phyloP scores from a whole-genome alignment of 192 early-diverging fungal species.

The Entophlyctis luteolus region DNA sequence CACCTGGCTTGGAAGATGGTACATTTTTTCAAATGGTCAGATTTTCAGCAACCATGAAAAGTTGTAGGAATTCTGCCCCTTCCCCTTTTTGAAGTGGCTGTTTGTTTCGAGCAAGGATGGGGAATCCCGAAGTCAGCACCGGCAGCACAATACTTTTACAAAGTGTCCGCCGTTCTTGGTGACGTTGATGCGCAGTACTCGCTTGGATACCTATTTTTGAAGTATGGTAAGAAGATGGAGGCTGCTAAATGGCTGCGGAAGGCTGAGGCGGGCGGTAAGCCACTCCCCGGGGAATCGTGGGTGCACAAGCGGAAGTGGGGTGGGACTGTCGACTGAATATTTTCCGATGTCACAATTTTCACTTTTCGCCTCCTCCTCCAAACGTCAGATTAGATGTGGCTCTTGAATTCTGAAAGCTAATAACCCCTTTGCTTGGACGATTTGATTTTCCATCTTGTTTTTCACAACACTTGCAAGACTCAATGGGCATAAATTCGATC shows the following conservation, averaged over 20 bases:
- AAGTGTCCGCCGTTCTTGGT: constrained; percentile 27
- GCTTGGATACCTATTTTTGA: constrained; percentile 17
- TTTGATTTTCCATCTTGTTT: too few relatives aligned
- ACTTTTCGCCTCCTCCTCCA: too few relatives aligned
- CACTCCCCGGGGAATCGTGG: constrained; percentile 30
- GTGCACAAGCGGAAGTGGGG: constrained; percentile 39
- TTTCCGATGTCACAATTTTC: too few relatives aligned
- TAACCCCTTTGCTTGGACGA: too few relatives aligned
- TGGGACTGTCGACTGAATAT: constrained; percentile 11
- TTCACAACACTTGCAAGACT: too few relatives aligned
- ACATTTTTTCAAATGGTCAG: too few relatives aligned
- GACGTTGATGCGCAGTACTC: constrained; percentile 29
- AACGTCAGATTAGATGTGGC: too few relatives aligned
- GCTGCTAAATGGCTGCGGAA: constrained; percentile 35
- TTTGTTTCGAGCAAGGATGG: constrained; percentile 34
- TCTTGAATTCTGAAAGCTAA: too few relatives aligned
- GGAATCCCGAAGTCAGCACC: constrained; percentile 23
- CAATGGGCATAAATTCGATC: too few relatives aligned
- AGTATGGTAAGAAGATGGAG: constrained; percentile 11
- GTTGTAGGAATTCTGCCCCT: constrained; percentile 26
- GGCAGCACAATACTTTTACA: constrained; percentile 31
- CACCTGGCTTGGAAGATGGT: too few relatives aligned
- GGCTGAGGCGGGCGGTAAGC: constrained; percentile 13
- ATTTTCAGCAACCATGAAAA: neutral
- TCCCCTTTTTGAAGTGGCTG: constrained; percentile 32